A percentile compares a stretch with the other conserved stretches of the same genome.
Evolutionary conservation across 139 green algal genomes (phyloP).

Genomic region (Yamagishiella unicocca): DNA sequence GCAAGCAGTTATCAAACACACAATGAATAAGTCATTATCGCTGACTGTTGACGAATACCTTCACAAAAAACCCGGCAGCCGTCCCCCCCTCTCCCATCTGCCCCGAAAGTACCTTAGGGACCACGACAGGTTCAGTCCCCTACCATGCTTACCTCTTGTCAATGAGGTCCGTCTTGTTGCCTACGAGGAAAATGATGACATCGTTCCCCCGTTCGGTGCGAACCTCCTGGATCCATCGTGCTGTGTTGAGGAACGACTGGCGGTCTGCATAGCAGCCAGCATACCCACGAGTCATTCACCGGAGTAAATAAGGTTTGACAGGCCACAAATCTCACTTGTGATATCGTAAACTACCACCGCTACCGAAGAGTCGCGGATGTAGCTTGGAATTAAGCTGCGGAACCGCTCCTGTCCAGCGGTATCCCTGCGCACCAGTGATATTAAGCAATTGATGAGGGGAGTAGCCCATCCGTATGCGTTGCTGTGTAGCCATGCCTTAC

Average conservation of each 20-base stretch:
- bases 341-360: slow-evolving; percentile 99
- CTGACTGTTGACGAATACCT: too few species aligned
- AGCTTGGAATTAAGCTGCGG: slow-evolving; percentile 95
- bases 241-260: slow-evolving; percentile 96
- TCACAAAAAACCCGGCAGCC: too few species aligned
- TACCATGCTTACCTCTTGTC: slow-evolving; percentile 85
- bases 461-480: too few species aligned
- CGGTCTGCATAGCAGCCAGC: too few species aligned
- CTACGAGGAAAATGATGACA: slow-evolving; percentile 98
- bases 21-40: too few species aligned
- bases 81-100: too few species aligned
- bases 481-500: too few species aligned
- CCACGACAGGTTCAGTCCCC: too few species aligned
- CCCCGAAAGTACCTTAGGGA: too few species aligned
- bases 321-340: slow-evolving; percentile 93
- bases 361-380: slow-evolving; percentile 98
- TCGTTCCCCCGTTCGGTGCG: slow-evolving; percentile 95
- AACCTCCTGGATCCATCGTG: slow-evolving; percentile 98
- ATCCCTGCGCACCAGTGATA: slow-evolving; percentile 78
- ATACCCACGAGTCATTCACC: too few species aligned
- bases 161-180: slow-evolving; percentile 99
- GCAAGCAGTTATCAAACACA: too few species aligned
- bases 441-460: neutral
- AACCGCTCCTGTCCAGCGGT: slow-evolving; percentile 99
- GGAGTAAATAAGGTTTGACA: too few species aligned